These are phyloP conservation scores for Cryptococcus jaspeensis DNA, from an alignment of 1,284 basidiomycete genomes.

Conservation along the genomic window DNA sequence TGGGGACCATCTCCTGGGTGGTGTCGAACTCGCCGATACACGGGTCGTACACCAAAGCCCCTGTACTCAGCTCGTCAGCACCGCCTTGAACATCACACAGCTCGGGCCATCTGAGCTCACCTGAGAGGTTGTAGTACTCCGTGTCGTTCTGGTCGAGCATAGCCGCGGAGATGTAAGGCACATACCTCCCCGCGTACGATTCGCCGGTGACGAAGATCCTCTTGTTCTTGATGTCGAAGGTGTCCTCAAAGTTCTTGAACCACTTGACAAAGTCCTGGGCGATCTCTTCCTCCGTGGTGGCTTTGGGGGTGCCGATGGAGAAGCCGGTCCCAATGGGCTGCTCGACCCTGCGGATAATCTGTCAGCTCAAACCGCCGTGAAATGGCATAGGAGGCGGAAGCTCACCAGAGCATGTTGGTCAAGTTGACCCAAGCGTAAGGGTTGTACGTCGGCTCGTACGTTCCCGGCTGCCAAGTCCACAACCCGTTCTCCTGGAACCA, in stretches of 20 bases:
- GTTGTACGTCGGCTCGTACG: constrained; percentile 65
- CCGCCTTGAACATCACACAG: neutral
- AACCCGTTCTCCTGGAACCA: constrained; percentile 80
- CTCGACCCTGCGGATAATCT: constrained; percentile 44
- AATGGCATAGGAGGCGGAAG: neutral
- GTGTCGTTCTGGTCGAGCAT: constrained; percentile 28
- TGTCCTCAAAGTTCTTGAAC: constrained; percentile 23
- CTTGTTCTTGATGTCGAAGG: constrained; percentile 25
- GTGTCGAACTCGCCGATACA: constrained; percentile 50
- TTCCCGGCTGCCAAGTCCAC: constrained; percentile 65
- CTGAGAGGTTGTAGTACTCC: constrained; percentile 24
- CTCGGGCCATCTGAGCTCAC: constrained; percentile 5
- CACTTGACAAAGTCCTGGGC: constrained; percentile 41
- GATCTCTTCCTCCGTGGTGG: constrained; percentile 50
- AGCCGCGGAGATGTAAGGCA: constrained; percentile 49
- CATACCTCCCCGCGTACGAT: constrained; percentile 51
- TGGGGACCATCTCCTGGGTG: constrained; percentile 65
- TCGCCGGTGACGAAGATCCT: constrained; percentile 39
- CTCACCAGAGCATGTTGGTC: constrained; percentile 34
- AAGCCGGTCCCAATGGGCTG: constrained; percentile 82
- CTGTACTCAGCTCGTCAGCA: constrained; percentile 5
- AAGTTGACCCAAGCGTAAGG: constrained; percentile 78
- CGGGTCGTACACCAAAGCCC: constrained; percentile 35
- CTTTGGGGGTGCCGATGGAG: constrained; percentile 68
- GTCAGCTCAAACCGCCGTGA: neutral